Percentiles rank a stretch among this genome's conserved stretches.
Evolutionary conservation across 441 rosid species (phyloP).

Genomic region (Corymbia calophylla): DNA sequence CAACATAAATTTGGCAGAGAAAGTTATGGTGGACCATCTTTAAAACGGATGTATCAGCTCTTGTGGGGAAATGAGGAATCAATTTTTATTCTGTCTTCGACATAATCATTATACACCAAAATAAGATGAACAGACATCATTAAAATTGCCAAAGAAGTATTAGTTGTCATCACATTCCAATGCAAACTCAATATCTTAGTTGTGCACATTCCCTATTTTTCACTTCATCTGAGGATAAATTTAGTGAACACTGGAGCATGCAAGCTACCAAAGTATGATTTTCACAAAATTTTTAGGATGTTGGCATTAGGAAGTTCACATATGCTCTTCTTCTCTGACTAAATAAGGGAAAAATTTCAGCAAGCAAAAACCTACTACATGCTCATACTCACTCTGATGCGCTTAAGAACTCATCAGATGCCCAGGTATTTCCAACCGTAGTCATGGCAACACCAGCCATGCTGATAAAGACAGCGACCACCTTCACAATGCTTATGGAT

Average conservation of each 20-base stretch:
- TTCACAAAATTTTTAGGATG: neutral
- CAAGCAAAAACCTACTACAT: neutral
- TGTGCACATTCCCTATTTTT: neutral
- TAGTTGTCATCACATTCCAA: neutral
- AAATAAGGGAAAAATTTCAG: neutral
- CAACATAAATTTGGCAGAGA: neutral
- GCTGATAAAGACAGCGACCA: constrained; percentile 52
- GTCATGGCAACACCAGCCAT: constrained; percentile 71
- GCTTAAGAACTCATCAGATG: constrained; percentile 33
- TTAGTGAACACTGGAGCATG: neutral
- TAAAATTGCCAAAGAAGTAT: neutral
- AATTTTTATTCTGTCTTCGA: neutral
- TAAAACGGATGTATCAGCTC: neutral
- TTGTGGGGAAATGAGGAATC: neutral
- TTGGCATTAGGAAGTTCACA: neutral
- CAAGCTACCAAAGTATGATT: neutral
- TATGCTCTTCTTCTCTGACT: neutral
- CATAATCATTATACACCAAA: neutral
- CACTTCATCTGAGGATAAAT: neutral
- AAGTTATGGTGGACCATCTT: neutral
- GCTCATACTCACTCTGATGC: constrained; percentile 32
- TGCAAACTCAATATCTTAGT: neutral
- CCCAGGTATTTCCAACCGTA: constrained; percentile 57
- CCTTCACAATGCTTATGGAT: constrained; percentile 34
- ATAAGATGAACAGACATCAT: neutral